These are phyloP conservation scores for Hypoxylon sp. DNA, from an alignment of 2,329 filamentous ascomycete genomes.

Conservation along the genomic window DNA sequence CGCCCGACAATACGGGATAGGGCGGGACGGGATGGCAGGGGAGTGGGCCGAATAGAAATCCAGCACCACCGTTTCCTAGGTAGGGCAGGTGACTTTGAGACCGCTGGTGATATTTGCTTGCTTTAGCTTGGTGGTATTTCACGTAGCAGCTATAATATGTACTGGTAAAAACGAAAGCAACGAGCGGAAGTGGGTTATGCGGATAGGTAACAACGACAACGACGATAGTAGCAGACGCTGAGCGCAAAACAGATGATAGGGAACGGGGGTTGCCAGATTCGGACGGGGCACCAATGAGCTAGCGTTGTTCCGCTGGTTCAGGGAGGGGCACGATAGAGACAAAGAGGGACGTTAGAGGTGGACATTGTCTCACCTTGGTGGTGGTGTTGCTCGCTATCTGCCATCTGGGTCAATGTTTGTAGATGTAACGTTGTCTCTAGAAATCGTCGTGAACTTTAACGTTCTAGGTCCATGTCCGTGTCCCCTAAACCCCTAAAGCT, in stretches of 20 bases:
- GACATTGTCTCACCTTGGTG: conserved; percentile 44
- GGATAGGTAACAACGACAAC: conserved; percentile 29
- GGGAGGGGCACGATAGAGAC: conserved; percentile 19
- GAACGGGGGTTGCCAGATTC: conserved; percentile 2
- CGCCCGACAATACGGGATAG: conserved; percentile 44
- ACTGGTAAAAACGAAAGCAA: not conserved
- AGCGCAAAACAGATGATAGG: conserved; percentile 19
- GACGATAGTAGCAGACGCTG: conserved; percentile 27
- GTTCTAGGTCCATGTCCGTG: too few relatives aligned
- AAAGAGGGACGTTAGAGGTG: conserved; percentile 28
- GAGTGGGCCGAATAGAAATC: conserved; percentile 37
- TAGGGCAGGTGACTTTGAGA: conserved; percentile 41
- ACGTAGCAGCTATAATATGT: conserved; percentile 32
- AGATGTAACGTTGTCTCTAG: conserved; percentile 45
- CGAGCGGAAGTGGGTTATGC: conserved; percentile 19
- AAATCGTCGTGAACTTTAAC: conserved; percentile 47
- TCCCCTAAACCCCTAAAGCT: conserved; percentile 10
- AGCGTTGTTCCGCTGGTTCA: not conserved
- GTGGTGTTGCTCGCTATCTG: conserved; percentile 34
- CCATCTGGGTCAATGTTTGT: conserved; percentile 30
- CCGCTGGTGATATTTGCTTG: conserved; percentile 20
- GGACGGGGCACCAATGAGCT: conserved; percentile 25
- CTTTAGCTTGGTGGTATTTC: conserved; percentile 35
- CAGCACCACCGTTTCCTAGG: conserved; percentile 38
- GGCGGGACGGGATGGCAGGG: conserved; percentile 37